Evolutionary conservation across 2,329 filamentous ascomycete species (phyloP), one percentile per base, ranked within the genome.

Genomic region (Cladosporium sp.): DNA sequence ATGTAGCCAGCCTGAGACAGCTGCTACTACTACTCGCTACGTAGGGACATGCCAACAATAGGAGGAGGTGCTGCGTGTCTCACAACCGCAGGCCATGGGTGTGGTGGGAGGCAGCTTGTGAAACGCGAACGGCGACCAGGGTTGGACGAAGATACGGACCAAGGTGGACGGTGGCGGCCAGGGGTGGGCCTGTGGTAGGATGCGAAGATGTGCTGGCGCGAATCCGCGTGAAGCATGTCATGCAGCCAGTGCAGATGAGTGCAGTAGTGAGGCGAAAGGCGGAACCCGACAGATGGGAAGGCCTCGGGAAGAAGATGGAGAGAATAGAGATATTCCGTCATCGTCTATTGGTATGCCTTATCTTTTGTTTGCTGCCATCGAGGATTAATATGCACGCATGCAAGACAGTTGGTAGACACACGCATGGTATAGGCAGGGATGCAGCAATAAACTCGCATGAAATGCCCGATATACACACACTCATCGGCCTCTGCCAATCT

Each of bases 81-180:
- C 45, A 48, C 45, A 40, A 27, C 27, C 18, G 45, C 45, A 40
- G 45, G 32, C 15, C 33, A 19, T 19, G 12, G 43, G 33, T 27
- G 22, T 9, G 5, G 9, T 27, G 22, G 22, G 22, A 9, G 22
- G 4, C 30, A 38, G 43, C 45, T 45, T 22, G 45, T 40, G 45
- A 39, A 48, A 48, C 45, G 45, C 36, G 45, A 48, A 48, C 35
- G 18, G 16, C 27, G 27, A 32, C 45, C 38, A n/a, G 45, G 45
- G 45, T 48, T 48, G 45, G 45, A 48, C 36, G 27, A n/a, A 48
- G 45, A 48, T 48, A 48, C 43, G 36, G n/a, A n/a, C n/a, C n/a
- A n/a, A n/a, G n/a, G n/a, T n/a, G n/a, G n/a, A n/a, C n/a, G n/a
- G n/a, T n/a, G n/a, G 45, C 27, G 22, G 19, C 25, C 45, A 39